Conservation (phyloP, 768 basidiomycete genomes). For the Hebeloma cylindrosporum region DNA sequence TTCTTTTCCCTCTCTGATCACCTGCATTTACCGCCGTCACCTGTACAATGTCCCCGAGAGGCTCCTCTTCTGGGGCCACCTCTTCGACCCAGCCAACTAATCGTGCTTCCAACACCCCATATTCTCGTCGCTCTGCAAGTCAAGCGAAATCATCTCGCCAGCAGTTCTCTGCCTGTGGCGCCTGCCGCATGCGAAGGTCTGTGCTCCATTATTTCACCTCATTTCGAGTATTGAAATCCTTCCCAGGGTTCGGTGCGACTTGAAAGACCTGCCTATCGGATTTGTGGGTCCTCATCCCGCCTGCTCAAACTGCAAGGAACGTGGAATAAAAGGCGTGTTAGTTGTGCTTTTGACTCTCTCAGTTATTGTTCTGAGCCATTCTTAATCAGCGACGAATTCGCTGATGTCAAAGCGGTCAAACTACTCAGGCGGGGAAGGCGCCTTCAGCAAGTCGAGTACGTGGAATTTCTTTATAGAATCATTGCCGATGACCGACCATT, state of each 20-base stretch:
- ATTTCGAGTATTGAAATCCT: slow-evolving; percentile 5
- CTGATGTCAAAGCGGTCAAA: slow-evolving; percentile 88
- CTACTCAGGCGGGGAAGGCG: slow-evolving; percentile 75
- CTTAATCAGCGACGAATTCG: slow-evolving; percentile 78
- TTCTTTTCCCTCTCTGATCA: slow-evolving; percentile 25
- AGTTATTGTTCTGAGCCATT: slow-evolving; percentile 7
- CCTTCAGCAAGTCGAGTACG: slow-evolving; percentile 83
- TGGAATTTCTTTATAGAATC: slow-evolving; percentile 12
- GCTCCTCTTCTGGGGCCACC: slow-evolving; percentile 36
- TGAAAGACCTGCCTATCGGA: slow-evolving; percentile 74
- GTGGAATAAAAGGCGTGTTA: slow-evolving; percentile 91
- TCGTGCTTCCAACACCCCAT: slow-evolving; percentile 37
- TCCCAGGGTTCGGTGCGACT: slow-evolving; percentile 85
- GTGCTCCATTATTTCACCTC: slow-evolving; percentile 18
- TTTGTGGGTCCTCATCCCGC: slow-evolving; percentile 47
- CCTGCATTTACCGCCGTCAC: slow-evolving; percentile 19
- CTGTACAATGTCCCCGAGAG: slow-evolving; percentile 59
- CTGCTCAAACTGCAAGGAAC: slow-evolving; percentile 90
- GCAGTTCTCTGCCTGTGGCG: slow-evolving; percentile 93
- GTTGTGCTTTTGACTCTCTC: slow-evolving; percentile 31
- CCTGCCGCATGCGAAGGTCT: slow-evolving; percentile 86
- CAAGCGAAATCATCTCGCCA: slow-evolving; percentile 76
- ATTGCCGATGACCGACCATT: slow-evolving; percentile 8
- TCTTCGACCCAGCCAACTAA: slow-evolving; percentile 36
- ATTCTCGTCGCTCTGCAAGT: slow-evolving; percentile 51